These are phyloP conservation scores for Rhododendron simsii DNA, from an alignment of 148 eudicot species.

Conservation along the genomic window DNA sequence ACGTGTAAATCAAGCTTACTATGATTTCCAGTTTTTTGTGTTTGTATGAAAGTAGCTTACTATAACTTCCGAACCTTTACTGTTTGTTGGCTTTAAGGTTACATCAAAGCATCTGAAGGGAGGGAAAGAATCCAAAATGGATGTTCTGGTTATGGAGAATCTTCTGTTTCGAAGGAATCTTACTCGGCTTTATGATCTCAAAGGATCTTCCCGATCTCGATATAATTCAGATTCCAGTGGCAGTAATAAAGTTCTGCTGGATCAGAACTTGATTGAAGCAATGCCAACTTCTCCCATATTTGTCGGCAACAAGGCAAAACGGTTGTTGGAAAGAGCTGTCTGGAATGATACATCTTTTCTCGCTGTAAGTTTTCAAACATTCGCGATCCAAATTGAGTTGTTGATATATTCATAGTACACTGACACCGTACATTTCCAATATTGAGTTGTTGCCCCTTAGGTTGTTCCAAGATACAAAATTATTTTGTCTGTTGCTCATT, in stretches of 20 bases:
- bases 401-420: background rate
- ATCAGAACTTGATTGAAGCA: constrained; percentile 77
- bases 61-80: constrained; percentile 8
- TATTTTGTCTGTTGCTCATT: background rate
- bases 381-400: background rate
- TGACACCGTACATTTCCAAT: background rate
- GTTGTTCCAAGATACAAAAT: background rate
- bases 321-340: constrained; percentile 70
- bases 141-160: constrained; percentile 78
- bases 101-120: constrained; percentile 64
- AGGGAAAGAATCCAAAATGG: constrained; percentile 71
- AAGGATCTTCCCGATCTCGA: constrained; percentile 77
- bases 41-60: background rate
- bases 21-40: background rate
- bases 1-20: background rate
- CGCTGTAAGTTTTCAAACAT: constrained; percentile 50
- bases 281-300: constrained; percentile 82
- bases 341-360: constrained; percentile 89
- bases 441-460: background rate
- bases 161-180: constrained; percentile 56
- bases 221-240: constrained; percentile 70
- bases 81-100: constrained; percentile 34
- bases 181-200: constrained; percentile 63
- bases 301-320: constrained; percentile 67
- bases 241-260: constrained; percentile 64